Base-by-base conservation (phyloP, 2,329 filamentous ascomycete species). In the Neonectria ditissima region DNA sequence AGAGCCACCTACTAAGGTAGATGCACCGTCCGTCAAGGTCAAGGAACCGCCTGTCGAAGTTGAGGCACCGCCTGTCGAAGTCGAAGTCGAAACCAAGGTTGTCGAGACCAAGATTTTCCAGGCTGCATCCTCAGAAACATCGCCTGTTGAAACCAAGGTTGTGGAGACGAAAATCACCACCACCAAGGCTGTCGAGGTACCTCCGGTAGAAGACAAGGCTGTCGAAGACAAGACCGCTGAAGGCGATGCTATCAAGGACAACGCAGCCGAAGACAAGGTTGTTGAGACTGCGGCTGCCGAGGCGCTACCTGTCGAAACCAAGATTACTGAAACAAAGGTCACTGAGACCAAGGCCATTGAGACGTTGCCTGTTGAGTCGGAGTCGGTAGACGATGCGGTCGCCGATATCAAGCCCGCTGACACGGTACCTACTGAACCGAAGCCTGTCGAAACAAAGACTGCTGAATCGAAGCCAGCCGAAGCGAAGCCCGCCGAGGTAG, bases 401-500 rank as follows among this genome's bases (percentile, higher is more conserved):
- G 54, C 48, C 18, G 44, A 62, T 18, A 47, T 37, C 14, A 48
- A 54, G 43, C 45, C 48, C 22, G 32, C n/a, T 14, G 59, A 58
- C 11, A 28, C 45, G 14, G 43, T 37, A 13, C 47, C 59, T 11
- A 41, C 24, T 24, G 55, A 63, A 43, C 30, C 34, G 32, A n/a
- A 8, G 1, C 14, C 30, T 45, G 9, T 47, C 24, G 55, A 55
- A 18, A 20, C 55, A 28, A 30, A 44, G 18, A 4, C 47, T 1
- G 22, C 44, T 22, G 47, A 58, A 22, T 11, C 32, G 16, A 18
- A 52, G 13, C 47, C 47, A 18, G 2, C 16, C n/a, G 34, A 44
- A 16, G 9, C n/a, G 7, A 41, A 59, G n/a, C 34, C 30, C 9
- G 34, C 56, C 10, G 67, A 73, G 9, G 63, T 66, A 16, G 72